Base-by-base conservation (phyloP, 2,329 filamentous ascomycete species). In the Alternaria sp. region DNA sequence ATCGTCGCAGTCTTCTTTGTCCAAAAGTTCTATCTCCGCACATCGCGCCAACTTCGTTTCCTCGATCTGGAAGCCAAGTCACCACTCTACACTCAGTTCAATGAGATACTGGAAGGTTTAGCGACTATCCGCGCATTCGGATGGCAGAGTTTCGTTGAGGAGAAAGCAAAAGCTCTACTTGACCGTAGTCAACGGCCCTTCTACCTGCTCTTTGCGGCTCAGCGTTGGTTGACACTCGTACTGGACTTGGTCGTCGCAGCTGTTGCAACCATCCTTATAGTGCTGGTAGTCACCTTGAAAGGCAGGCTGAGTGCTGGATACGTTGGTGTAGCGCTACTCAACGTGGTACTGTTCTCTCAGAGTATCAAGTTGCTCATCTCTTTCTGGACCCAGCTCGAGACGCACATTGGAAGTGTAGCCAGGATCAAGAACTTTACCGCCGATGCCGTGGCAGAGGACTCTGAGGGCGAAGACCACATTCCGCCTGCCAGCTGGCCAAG, bases 311-410 rank as follows among this genome's bases (percentile, higher is more conserved):
- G 80, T 48, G 79, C 82, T 2, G 84, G 83, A 25, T 83, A 81
- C 46, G 80, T 86, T 6, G 86, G 85, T 59, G 79, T 87, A 8
- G 84, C 84, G 0, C 72, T 88, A 12, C 73, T 86, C 25, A 85
- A 85, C 56, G 80, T 87, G 36, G 82, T 87, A 27, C 74, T 81
- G 22, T 86, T 88, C 72, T 86, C 82, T 44, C 79, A 83, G 44
- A 82, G 79, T 53, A 79, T 88, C 59, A 84, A 83, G 57, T 71
- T 82, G 10, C 72, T 86, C n/a, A 79, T 86, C 8, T 72, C 80
- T 0, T 82, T 80, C 46, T 89, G 86, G 85, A 88, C 86, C 0
- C 80, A 81, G 43, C 75, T 89, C 16, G 87, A 89, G 65, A 88
- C 85, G 0, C 82, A 83, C 38, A 82, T 89, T 45, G 86, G 86